Conservation (phyloP, 1,139 yeast genomes). For the Yamadazyma buinensis region DNA sequence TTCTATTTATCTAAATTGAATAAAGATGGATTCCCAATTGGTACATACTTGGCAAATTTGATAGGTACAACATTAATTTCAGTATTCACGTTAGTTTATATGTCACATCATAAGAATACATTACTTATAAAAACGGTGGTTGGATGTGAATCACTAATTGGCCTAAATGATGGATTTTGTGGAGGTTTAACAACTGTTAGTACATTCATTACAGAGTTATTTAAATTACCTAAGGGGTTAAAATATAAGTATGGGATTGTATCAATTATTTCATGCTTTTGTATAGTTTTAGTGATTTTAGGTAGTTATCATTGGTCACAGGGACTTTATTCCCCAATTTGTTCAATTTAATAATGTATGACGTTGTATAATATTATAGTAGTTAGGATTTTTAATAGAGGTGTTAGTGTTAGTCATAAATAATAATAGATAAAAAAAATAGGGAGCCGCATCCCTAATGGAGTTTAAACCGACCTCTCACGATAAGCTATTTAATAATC, state of each 20-base stretch:
- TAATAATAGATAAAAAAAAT: no score
- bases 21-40: slow-evolving; percentile 44
- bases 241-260: slow-evolving; percentile 38
- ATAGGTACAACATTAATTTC: slow-evolving; percentile 58
- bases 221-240: slow-evolving; percentile 27
- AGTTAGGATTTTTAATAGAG: no score
- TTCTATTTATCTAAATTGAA: slow-evolving; percentile 54
- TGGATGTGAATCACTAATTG: slow-evolving; percentile 52
- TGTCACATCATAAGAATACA: slow-evolving; percentile 33
- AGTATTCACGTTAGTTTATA: slow-evolving; percentile 45
- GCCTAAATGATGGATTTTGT: slow-evolving; percentile 68
- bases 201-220: slow-evolving; percentile 69
- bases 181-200: slow-evolving; percentile 77
- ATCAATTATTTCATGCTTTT: slow-evolving; percentile 38
- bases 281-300: slow-evolving; percentile 39
- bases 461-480: no score
- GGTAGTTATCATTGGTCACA: slow-evolving; percentile 55
- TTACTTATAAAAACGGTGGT: slow-evolving; percentile 29
- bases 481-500: neutral
- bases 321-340: slow-evolving; percentile 26
- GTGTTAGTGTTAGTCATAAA: no score
- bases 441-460: no score
- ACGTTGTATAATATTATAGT: no score
- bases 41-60: slow-evolving; percentile 72
- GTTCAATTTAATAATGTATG: neutral